Conservation (phyloP, 164 flowering plant species). For the Cinnamomum micranthum region DNA sequence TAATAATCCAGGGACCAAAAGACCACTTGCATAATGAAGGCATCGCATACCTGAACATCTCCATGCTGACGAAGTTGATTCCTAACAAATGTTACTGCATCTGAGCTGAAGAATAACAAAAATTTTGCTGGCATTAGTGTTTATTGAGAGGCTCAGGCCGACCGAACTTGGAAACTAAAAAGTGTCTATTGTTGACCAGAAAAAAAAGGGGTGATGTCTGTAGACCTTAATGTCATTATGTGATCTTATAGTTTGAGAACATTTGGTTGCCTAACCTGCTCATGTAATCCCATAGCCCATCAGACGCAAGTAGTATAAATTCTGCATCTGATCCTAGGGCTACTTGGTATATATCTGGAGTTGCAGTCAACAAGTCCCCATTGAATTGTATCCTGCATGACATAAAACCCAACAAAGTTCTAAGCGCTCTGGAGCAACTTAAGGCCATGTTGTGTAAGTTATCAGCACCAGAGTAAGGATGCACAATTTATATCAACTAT, state of each 20-base stretch:
- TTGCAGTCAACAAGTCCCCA: conserved; percentile 70
- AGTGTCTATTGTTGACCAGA: too few relatives aligned
- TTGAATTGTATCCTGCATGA: conserved; percentile 56
- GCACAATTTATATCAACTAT: too few relatives aligned
- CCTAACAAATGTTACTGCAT: conserved; percentile 71
- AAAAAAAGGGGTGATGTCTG: too few relatives aligned
- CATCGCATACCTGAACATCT: conserved; percentile 68
- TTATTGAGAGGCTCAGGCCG: too few relatives aligned
- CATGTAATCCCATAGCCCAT: conserved; percentile 98
- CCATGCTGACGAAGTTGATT: conserved; percentile 82
- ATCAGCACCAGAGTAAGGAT: neutral
- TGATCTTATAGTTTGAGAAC: neutral
- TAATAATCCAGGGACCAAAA: neutral
- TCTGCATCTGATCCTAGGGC: conserved; percentile 75
- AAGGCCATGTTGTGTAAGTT: conserved; percentile 3
- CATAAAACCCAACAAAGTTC: conserved; percentile 7
- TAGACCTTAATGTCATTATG: too few relatives aligned
- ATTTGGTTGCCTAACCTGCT: conserved; percentile 45
- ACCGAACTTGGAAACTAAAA: too few relatives aligned
- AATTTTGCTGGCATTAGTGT: too few relatives aligned
- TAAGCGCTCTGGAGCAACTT: neutral
- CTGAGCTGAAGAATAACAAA: conserved; percentile 33
- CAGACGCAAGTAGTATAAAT: conserved; percentile 80
- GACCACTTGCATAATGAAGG: neutral
- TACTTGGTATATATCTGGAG: conserved; percentile 67